Percentiles rank a stretch among this genome's conserved stretches.
These are phyloP conservation scores for Sclerotinia sclerotiorum DNA, from an alignment of 2,329 filamentous ascomycete genomes.

Conservation along the genomic window DNA sequence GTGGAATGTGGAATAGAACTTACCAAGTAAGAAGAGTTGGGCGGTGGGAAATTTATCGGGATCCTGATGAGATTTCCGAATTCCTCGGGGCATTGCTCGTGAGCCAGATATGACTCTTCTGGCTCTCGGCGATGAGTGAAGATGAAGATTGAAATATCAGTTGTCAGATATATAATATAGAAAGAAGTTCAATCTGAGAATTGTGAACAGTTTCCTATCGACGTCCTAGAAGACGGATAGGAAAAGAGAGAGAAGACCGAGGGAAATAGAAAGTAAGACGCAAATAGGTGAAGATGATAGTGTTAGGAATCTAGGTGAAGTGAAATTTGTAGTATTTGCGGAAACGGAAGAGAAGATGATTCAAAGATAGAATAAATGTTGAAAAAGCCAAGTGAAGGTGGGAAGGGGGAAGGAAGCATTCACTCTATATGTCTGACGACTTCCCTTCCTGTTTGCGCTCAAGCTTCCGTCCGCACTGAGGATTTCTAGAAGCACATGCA, in stretches of 20 bases:
- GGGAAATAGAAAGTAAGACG: neutral
- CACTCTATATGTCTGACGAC: slow-evolving; percentile 17
- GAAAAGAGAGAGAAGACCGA: neutral
- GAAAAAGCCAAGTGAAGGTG: neutral
- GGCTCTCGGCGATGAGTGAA: slow-evolving; percentile 11
- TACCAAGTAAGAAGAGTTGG: slow-evolving; percentile 84
- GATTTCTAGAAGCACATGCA: slow-evolving; percentile 9
- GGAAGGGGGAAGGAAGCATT: slow-evolving; percentile 5
- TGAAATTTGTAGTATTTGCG: neutral
- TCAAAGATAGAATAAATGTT: neutral
- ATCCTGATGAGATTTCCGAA: slow-evolving; percentile 49
- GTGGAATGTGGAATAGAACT: slow-evolving; percentile 39
- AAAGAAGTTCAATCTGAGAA: neutral
- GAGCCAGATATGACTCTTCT: slow-evolving; percentile 31
- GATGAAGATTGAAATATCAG: neutral
- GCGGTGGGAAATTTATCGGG: slow-evolving; percentile 75
- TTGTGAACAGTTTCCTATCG: slow-evolving; percentile 1
- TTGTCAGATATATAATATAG: neutral
- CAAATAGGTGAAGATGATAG: neutral
- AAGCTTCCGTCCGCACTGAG: slow-evolving; percentile 17
- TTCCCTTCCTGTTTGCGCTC: slow-evolving; percentile 10
- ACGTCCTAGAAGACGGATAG: slow-evolving; percentile 4
- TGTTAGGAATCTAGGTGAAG: slow-evolving; percentile 2
- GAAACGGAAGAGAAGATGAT: neutral
- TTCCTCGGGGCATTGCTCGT: slow-evolving; percentile 36